Base-by-base conservation (phyloP, 2,329 filamentous ascomycete genomes). In the Plenodomus lindquistii region DNA sequence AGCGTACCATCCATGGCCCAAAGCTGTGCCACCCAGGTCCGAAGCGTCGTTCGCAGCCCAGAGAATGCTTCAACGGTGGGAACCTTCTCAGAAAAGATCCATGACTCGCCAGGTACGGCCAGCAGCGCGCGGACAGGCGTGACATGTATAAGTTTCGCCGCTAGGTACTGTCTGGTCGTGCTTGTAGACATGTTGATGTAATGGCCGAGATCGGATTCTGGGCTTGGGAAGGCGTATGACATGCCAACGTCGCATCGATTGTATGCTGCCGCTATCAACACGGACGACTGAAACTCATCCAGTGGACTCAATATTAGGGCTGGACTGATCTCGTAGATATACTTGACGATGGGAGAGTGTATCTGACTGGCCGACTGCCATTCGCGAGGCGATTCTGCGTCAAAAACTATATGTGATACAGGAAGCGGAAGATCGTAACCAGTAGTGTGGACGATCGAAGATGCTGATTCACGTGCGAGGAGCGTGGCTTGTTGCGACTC, bases 1-100 rank as follows among this genome's bases (percentile, higher is more conserved):
- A 59, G 52, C 3, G 36, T 17, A 9, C 36, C 20, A 4, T 43
- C 3, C n/a, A 41, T 19, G 16, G 54, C 48, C 67, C 64, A 71
- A 2, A 72, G 50, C 15, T 59, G 60, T 11, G 43, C 45, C n/a
- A 70, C 55, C 75, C 76, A 78, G 2, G 60, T 52, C 10, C 60
- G 59, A 7, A 75, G 57, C 1, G 62, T 66, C 3, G 57, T 48
- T 46, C 72, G 73, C 6, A 70, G 52, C 5, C 37, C 48, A 15
- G 54, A 48, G 49, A 71, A 74, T n/a, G 69, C 65, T 13, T 62
- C 60, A 6, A 60, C 58, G 13, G 64, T 63, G 19, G 65, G 48
- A 2, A 77, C 58, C 41, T 77, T 76, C 48, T 75, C 72, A 1
- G 65, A 71, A n/a, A 78, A 59, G 8, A 77, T 65, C 75, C 75